A percentile compares a stretch with the other conserved stretches of the same genome.
Conservation (phyloP, 2,329 filamentous ascomycete species). For the Pestalotiopsis fici region DNA sequence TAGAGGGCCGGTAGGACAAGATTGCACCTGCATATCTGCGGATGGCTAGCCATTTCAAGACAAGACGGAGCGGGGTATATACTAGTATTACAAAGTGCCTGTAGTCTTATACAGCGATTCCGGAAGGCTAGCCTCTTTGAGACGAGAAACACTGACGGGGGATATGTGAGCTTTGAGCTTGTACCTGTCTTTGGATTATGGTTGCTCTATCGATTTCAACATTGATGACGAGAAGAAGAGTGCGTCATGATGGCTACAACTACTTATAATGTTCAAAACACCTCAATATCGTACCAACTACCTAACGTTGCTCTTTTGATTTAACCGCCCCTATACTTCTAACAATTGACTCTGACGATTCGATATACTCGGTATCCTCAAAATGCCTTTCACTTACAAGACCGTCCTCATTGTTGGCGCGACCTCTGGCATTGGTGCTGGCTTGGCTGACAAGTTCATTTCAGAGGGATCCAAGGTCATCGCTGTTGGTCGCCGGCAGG, state of each 20-base stretch:
- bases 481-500: conserved; percentile 55
- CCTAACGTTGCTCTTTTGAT: not conserved
- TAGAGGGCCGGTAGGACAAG: not conserved
- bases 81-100: too few species aligned
- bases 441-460: conserved; percentile 34
- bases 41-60: conserved; percentile 7
- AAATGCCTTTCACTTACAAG: conserved; percentile 29
- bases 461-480: conserved; percentile 52
- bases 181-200: not conserved
- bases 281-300: not conserved
- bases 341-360: not conserved
- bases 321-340: not conserved
- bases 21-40: conserved; percentile 1
- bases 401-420: conserved; percentile 28
- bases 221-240: not conserved
- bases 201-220: not conserved
- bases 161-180: not conserved
- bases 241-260: not conserved
- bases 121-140: not conserved
- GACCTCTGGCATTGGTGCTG: conserved; percentile 28
- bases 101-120: not conserved
- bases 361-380: not conserved
- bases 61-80: not conserved
- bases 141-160: not conserved
- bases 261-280: not conserved